Base-by-base conservation (phyloP, 352 stramenopile species). In the Phytophthora palmivora region DNA sequence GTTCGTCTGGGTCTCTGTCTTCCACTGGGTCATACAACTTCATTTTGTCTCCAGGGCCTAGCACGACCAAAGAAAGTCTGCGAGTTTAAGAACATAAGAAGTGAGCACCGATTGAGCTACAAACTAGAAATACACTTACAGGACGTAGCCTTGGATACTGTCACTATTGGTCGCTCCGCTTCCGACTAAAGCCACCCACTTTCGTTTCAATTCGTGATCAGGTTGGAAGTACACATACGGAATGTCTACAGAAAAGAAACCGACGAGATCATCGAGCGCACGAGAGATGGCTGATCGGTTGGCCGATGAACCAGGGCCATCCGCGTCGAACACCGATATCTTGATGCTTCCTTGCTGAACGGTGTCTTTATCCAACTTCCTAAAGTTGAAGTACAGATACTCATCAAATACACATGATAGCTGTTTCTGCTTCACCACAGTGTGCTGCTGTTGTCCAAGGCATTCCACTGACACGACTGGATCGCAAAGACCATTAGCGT, bases 381-480 rank as follows among this genome's bases (percentile, higher is more conserved):
- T 74, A 33, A 97, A 92, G 57, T 95, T 89, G 66, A 98, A 96
- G 51, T 94, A 94, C 21, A 97, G 74, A 14, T 84, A 82, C 58
- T 98, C 88, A 65, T 98, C 93, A 73, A 97, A 97, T 3, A 98
- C 87, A 36, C 79, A 93, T 22, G 79, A 94, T 11, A 92, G 72
- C 46, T 91, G 81, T 57, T 96, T 87, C 58, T 91, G 75, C 76
- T 96, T 88, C 52, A 95, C 78, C 38, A 83, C 69, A 7, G 83
- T 95, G 52, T 96, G 76, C 47, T 95, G 80, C 8, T 82, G 80
- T 47, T 96, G 84, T 3, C 79, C 83, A 36, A 97, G 74, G 37
- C 87, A 93, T 59, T 94, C 87, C 14, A 96, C 82, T 14, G 85
- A 83, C 5, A 97, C 75, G 15, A 97, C 89, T 4, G 93, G 93